Percentiles rank a stretch among this genome's conserved stretches.
phyloP scores from a whole-genome alignment of 139 green algal species.

The Gonium pectorale region DNA sequence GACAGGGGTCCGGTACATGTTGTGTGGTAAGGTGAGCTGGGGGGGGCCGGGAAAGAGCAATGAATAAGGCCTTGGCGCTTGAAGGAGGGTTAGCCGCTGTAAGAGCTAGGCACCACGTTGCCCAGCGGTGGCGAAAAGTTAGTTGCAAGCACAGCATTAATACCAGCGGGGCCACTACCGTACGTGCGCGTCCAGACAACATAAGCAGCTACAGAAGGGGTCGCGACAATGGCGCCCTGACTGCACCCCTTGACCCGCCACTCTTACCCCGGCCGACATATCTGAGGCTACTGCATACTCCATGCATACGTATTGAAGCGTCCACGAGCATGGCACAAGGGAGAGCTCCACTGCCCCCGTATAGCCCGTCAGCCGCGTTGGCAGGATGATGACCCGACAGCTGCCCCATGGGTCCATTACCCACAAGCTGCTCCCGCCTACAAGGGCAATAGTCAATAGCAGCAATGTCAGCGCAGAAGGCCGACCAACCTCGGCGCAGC shows the following conservation, averaged over 20 bases:
- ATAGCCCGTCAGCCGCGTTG: slow-evolving; percentile 3
- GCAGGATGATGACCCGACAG: slow-evolving; percentile 30
- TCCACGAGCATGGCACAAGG: slow-evolving; percentile 20
- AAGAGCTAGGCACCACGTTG: no score
- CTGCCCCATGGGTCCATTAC: slow-evolving; percentile 29
- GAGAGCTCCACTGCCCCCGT: slow-evolving; percentile 30
- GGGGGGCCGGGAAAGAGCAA: not conserved
- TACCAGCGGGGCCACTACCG: no score
- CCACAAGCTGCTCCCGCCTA: slow-evolving; percentile 35
- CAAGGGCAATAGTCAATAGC: no score
- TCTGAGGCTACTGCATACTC: not conserved
- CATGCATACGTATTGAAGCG: slow-evolving; percentile 32
- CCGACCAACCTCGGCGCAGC: no score
- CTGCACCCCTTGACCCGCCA: not conserved
- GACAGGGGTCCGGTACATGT: slow-evolving; percentile 3
- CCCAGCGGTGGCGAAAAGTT: no score
- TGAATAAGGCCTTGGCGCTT: no score
- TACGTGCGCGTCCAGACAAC: no score
- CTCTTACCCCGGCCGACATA: not conserved
- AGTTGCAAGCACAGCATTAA: no score
- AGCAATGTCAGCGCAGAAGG: no score
- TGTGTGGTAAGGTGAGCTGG: slow-evolving; percentile 33
- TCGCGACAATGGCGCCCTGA: not conserved
- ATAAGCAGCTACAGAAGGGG: no score
- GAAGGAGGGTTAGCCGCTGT: no score